A percentile compares a stretch with the other conserved stretches of the same genome.
These are phyloP conservation scores for Clonostachys rhizophaga DNA, from an alignment of 2,329 filamentous ascomycete genomes.

Conservation along the genomic window DNA sequence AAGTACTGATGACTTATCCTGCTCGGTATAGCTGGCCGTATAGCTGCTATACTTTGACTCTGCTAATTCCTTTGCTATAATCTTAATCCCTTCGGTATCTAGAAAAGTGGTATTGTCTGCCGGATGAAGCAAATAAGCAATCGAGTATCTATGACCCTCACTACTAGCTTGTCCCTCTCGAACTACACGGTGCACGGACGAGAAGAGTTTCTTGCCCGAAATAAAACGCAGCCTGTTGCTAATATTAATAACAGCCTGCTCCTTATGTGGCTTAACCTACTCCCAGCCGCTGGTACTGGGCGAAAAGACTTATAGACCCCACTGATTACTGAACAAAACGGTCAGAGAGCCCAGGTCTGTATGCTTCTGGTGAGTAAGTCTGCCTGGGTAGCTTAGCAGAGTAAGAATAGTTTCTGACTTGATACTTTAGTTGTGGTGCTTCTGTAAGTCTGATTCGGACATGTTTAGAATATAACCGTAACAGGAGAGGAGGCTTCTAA, in stretches of 20 bases:
- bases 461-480: too few species aligned
- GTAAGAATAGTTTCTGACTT: background rate
- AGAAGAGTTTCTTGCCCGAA: constrained; percentile 45
- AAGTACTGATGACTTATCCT: background rate
- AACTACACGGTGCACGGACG: constrained; percentile 49
- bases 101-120: constrained; percentile 51
- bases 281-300: constrained; percentile 18
- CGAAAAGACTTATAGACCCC: constrained; percentile 51
- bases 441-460: background rate
- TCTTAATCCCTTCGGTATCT: constrained; percentile 45
- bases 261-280: constrained; percentile 20
- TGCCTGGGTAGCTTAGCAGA: background rate
- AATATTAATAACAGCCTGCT: constrained; percentile 55
- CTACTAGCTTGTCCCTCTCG: background rate
- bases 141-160: constrained; percentile 49
- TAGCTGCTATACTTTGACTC: background rate
- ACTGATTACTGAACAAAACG: constrained; percentile 49
- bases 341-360: constrained; percentile 53
- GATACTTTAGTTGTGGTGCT: background rate
- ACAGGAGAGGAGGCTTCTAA: background rate
- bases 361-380: constrained; percentile 43
- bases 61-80: constrained; percentile 21
- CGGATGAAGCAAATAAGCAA: constrained; percentile 53
- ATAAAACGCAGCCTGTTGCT: constrained; percentile 55
- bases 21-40: background rate